A percentile compares a stretch with the other conserved stretches of the same genome.
Conservation (phyloP, 345 rosid genomes). For the Citrus inodora region DNA sequence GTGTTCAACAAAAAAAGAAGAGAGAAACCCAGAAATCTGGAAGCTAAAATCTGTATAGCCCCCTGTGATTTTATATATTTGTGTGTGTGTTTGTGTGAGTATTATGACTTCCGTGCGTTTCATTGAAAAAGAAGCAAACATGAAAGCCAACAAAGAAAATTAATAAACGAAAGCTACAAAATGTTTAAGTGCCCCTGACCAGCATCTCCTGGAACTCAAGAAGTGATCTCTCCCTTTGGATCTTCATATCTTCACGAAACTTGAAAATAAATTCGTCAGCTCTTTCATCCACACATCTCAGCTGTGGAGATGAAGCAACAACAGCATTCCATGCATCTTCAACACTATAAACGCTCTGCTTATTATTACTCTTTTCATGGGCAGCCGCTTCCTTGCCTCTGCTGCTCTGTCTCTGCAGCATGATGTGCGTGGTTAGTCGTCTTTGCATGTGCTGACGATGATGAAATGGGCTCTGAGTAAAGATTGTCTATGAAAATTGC, state of each 20-base stretch:
- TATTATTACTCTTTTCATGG: conserved; percentile 5
- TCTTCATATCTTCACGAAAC: conserved; percentile 57
- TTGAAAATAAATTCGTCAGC: conserved; percentile 81
- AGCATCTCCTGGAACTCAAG: conserved; percentile 71
- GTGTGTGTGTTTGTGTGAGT: not conserved
- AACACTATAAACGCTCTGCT: conserved; percentile 31
- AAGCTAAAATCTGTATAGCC: not conserved
- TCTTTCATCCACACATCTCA: conserved; percentile 71
- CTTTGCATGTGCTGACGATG: conserved; percentile 9
- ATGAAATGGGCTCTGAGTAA: conserved; percentile 15
- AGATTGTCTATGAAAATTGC: conserved; percentile 48
- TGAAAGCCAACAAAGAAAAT: not conserved
- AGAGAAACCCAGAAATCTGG: not conserved
- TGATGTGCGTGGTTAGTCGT: not conserved
- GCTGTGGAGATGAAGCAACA: conserved; percentile 71
- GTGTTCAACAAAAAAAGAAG: not conserved
- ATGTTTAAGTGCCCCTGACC: conserved; percentile 45
- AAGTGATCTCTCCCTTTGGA: conserved; percentile 59
- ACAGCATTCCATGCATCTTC: conserved; percentile 85
- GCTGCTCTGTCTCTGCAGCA: conserved; percentile 27
- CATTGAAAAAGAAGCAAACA: conserved; percentile 3
- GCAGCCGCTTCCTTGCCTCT: conserved; percentile 25
- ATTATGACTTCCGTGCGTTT: not conserved
- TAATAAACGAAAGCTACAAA: not conserved
- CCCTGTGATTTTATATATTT: not conserved